Conservation (phyloP, 768 basidiomycete species). For the Tremella fuciformis region DNA sequence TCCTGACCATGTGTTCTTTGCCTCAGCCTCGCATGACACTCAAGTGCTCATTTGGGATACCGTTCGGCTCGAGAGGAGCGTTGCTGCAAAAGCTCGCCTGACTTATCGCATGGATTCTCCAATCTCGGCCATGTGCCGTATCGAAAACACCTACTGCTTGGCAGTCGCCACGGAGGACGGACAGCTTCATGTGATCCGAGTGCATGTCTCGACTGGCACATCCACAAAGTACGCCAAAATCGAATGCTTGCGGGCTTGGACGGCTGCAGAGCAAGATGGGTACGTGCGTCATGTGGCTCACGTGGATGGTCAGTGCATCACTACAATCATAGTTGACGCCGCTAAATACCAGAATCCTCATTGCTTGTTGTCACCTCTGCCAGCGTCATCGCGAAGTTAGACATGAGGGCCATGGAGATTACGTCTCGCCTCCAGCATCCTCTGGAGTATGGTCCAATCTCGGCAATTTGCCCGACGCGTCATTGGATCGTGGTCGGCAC, state of each 20-base stretch:
- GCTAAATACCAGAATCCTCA: slow-evolving; percentile 61
- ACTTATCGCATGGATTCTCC: slow-evolving; percentile 61
- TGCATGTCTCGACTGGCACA: slow-evolving; percentile 34
- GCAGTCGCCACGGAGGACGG: slow-evolving; percentile 37
- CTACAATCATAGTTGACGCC: not conserved
- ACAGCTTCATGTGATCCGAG: slow-evolving; percentile 45
- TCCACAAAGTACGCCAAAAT: slow-evolving; percentile 38
- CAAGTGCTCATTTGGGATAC: slow-evolving; percentile 59
- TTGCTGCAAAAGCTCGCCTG: slow-evolving; percentile 68
- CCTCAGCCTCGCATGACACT: slow-evolving; percentile 54
- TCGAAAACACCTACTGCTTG: slow-evolving; percentile 60
- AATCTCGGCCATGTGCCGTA: slow-evolving; percentile 67
- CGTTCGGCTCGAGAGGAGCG: slow-evolving; percentile 86
- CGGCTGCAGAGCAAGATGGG: slow-evolving; percentile 23
- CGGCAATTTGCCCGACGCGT: slow-evolving; percentile 73
- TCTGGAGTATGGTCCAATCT: slow-evolving; percentile 79
- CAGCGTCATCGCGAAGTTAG: slow-evolving; percentile 69
- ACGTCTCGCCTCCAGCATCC: slow-evolving; percentile 78
- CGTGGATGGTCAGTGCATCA: slow-evolving; percentile 29
- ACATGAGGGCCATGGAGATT: slow-evolving; percentile 78
- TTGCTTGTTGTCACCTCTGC: slow-evolving; percentile 82
- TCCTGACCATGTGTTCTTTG: slow-evolving; percentile 86
- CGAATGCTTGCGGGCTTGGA: slow-evolving; percentile 40
- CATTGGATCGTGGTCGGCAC: slow-evolving; percentile 90
- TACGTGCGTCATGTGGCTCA: slow-evolving; percentile 27